Base-by-base conservation (phyloP, 2,329 filamentous ascomycete genomes). In the Aspergillus sp. region DNA sequence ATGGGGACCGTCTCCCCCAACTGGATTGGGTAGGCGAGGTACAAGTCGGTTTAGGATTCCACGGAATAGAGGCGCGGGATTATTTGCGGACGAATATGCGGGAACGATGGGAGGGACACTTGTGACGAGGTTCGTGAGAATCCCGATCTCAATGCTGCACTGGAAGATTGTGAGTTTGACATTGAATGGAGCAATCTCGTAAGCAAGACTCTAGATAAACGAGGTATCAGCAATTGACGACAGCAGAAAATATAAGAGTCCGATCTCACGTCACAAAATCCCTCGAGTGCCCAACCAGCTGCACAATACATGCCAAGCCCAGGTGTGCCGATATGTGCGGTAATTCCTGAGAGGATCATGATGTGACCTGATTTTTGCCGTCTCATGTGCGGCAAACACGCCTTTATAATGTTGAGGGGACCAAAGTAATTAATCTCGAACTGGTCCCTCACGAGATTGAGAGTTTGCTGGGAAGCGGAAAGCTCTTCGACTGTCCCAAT, bases 381-480 rank as follows among this genome's bases (percentile, higher is more conserved):
- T 41, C 94, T 82, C 70, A 97, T 86, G 50, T 86, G 81, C 1
- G 93, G 91, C 19, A 99, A 79, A 1, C 86, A 81, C 13, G 92
- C 89, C 70, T 94, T 95, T 76, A 97, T 95, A 68, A 95, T 90
- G 73, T 97, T 97, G 70, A 97, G 87, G 52, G 95, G 91, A 1
- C 90, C 90, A 71, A 97, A 97, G 78, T 95, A 97, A 64, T 95
- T 90, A 57, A 85, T 86, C 71, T 97, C 93, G 69, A 97, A 96
- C 69, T 96, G 93, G 65, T 95, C 89, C 55, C 89, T 84, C 33
- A 95, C 87, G 16, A 96, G 81, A 53, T 87, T 90, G 60, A 87
- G 82, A 1, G 90, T 91, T 41, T 85, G 82, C 4, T 81, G 80
- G 20, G 81, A 86, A 26, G 89, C 87, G 1, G 87, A 86, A 22